Conservation (phyloP, 805 yeast genomes). For the Vanderwaltozyma polyspora region DNA sequence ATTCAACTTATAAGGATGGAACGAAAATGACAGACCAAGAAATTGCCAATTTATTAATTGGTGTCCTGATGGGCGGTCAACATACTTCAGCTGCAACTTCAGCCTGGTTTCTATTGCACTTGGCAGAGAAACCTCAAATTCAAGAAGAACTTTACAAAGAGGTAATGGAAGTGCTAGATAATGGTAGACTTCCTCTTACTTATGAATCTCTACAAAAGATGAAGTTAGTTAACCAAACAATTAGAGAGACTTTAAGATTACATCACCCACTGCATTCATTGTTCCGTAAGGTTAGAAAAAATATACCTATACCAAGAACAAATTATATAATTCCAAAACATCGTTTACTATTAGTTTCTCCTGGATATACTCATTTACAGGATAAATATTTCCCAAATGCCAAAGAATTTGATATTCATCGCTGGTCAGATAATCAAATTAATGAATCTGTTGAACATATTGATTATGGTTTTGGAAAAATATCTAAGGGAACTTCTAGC, state of each 20-base stretch:
- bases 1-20: slow-evolving; percentile 86
- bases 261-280: slow-evolving; percentile 96
- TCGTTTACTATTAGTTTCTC: slow-evolving; percentile 82
- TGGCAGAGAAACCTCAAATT: slow-evolving; percentile 76
- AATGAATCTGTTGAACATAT: slow-evolving; percentile 33
- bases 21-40: slow-evolving; percentile 88
- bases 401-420: slow-evolving; percentile 61
- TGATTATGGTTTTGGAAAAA: slow-evolving; percentile 95
- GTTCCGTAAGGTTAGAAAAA: slow-evolving; percentile 78
- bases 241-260: slow-evolving; percentile 88
- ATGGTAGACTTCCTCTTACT: slow-evolving; percentile 46
- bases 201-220: slow-evolving; percentile 76
- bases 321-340: slow-evolving; percentile 76
- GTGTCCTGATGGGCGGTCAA: slow-evolving; percentile 98
- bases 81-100: slow-evolving; percentile 95
- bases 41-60: slow-evolving; percentile 86
- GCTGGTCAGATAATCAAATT: too few species aligned
- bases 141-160: slow-evolving; percentile 76
- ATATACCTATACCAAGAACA: slow-evolving; percentile 71
- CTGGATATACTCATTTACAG: slow-evolving; percentile 78
- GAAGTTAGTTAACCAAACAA: slow-evolving; percentile 70
- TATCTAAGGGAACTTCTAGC: slow-evolving; percentile 89
- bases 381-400: slow-evolving; percentile 75
- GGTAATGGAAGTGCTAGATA: slow-evolving; percentile 50
- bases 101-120: slow-evolving; percentile 89